Percentiles rank a stretch among this genome's conserved stretches.
Conservation (phyloP, 257 asterid genomes). For the Avicennia marina region DNA sequence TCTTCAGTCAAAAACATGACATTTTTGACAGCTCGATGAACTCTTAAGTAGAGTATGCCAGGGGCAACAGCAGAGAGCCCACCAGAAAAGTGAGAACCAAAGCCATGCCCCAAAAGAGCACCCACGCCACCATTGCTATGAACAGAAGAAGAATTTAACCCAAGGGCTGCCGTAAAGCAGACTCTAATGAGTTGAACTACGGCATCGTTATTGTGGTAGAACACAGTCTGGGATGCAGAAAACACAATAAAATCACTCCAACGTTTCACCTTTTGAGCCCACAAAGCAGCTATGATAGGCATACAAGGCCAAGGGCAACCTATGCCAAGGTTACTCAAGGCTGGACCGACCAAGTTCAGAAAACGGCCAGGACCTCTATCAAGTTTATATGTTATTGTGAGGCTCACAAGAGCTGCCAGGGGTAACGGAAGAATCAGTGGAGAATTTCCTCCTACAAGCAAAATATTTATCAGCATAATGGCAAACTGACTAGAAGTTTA, state of each 20-base stretch:
- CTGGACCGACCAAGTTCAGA: constrained; percentile 63
- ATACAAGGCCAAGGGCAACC: constrained; percentile 99
- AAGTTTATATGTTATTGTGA: constrained; percentile 86
- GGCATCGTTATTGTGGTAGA: constrained; percentile 82
- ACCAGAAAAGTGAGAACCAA: constrained; percentile 69
- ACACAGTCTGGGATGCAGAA: constrained; percentile 79
- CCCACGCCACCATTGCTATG: constrained; percentile 71
- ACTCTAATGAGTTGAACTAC: constrained; percentile 84
- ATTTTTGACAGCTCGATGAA: constrained; percentile 78
- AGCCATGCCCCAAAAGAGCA: constrained; percentile 95
- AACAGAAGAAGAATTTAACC: constrained; percentile 50
- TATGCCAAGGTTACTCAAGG: constrained; percentile 64
- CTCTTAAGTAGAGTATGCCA: constrained; percentile 79
- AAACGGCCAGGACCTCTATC: constrained; percentile 57
- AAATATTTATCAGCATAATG: constrained; percentile 20
- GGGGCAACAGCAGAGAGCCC: constrained; percentile 90
- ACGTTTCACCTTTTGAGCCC: constrained; percentile 92
- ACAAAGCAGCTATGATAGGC: constrained; percentile 73
- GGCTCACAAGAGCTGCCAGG: constrained; percentile 89
- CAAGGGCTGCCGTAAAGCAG: constrained; percentile 76
- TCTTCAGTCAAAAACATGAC: constrained; percentile 72
- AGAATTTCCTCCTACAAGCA: constrained; percentile 60
- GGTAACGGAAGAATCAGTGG: constrained; percentile 81
- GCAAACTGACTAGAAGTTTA: too few species aligned
- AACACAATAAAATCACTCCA: constrained; percentile 90